Percentiles rank a stretch among this genome's conserved stretches.
Conservation (phyloP, 2,329 filamentous ascomycete species). For the Microcyclospora tardicrescens region DNA sequence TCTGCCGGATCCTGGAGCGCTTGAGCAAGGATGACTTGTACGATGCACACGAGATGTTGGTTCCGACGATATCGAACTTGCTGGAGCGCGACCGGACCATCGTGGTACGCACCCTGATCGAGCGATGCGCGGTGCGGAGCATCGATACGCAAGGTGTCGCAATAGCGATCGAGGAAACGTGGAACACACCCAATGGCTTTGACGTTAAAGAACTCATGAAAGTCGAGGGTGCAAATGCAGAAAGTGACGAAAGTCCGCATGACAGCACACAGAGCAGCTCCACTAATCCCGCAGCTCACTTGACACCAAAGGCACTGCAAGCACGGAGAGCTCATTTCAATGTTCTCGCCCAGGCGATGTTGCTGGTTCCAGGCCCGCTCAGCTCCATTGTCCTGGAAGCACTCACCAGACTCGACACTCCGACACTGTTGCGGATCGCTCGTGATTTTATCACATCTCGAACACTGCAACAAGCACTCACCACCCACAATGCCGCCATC, state of each 20-base stretch:
- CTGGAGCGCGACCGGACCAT: constrained; percentile 64
- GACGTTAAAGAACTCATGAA: constrained; percentile 49
- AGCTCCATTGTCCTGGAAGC: constrained; percentile 57
- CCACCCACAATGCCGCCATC: constrained; percentile 38
- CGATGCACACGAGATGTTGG: constrained; percentile 56
- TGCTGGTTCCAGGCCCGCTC: constrained; percentile 57
- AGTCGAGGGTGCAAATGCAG: constrained; percentile 26
- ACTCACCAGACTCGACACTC: constrained; percentile 38
- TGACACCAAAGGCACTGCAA: constrained; percentile 9
- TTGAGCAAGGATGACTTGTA: constrained; percentile 76
- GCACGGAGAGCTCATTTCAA: constrained; percentile 49
- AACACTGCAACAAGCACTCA: constrained; percentile 51
- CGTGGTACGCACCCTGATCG: constrained; percentile 69
- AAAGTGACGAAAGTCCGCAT: constrained; percentile 6
- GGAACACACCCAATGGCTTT: constrained; percentile 36
- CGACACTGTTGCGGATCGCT: constrained; percentile 47
- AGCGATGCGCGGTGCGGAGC: constrained; percentile 61
- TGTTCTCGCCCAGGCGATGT: constrained; percentile 72
- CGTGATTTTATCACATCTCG: constrained; percentile 46
- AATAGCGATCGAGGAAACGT: constrained; percentile 44
- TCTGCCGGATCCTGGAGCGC: constrained; percentile 68
- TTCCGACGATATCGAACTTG: constrained; percentile 59
- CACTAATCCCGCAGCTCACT: constrained; percentile 1
- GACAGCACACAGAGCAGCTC: constrained; percentile 7
- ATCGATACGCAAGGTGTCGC: constrained; percentile 45